phyloP scores from a whole-genome alignment of 805 yeast genomes.

The Priceomyces medius region DNA sequence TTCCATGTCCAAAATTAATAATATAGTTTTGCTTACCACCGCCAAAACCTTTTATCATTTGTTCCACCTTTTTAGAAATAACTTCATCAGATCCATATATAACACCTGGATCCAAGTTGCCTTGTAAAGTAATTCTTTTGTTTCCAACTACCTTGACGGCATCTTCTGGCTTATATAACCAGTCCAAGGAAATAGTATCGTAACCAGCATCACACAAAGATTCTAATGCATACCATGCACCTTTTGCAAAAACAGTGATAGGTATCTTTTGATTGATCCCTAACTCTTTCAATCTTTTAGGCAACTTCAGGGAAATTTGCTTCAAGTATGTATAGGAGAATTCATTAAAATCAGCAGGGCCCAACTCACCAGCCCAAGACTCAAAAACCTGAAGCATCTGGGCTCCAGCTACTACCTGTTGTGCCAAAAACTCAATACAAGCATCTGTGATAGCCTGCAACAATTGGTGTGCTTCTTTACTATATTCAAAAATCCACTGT shows the following conservation, averaged over 20 bases:
- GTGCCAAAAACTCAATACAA: slow-evolving; percentile 88
- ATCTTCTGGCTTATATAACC: slow-evolving; percentile 82
- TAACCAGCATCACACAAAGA: slow-evolving; percentile 79
- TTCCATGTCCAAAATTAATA: slow-evolving; percentile 96
- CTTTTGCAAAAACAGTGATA: slow-evolving; percentile 87
- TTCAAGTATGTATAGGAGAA: slow-evolving; percentile 86
- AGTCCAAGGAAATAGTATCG: slow-evolving; percentile 87
- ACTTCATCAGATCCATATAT: slow-evolving; percentile 87
- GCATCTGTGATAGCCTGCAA: slow-evolving; percentile 80
- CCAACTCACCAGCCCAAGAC: slow-evolving; percentile 97
- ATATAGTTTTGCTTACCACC: slow-evolving; percentile 91
- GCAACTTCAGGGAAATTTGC: slow-evolving; percentile 70
- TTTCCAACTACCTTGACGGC: slow-evolving; percentile 75
- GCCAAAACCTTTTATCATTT: slow-evolving; percentile 89
- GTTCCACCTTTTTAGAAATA: slow-evolving; percentile 76
- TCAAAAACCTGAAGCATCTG: slow-evolving; percentile 97
- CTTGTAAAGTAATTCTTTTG: slow-evolving; percentile 80
- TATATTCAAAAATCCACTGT: slow-evolving; percentile 84
- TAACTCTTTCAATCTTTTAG: slow-evolving; percentile 64
- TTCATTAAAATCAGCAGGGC: slow-evolving; percentile 83
- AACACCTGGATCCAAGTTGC: slow-evolving; percentile 92
- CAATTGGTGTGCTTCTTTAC: slow-evolving; percentile 66
- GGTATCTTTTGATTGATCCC: slow-evolving; percentile 77
- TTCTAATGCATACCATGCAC: slow-evolving; percentile 95
- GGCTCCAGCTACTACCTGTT: slow-evolving; percentile 96